phyloP scores from a whole-genome alignment of 306 rosid genomes.

The Heteromeles arbutifolia region DNA sequence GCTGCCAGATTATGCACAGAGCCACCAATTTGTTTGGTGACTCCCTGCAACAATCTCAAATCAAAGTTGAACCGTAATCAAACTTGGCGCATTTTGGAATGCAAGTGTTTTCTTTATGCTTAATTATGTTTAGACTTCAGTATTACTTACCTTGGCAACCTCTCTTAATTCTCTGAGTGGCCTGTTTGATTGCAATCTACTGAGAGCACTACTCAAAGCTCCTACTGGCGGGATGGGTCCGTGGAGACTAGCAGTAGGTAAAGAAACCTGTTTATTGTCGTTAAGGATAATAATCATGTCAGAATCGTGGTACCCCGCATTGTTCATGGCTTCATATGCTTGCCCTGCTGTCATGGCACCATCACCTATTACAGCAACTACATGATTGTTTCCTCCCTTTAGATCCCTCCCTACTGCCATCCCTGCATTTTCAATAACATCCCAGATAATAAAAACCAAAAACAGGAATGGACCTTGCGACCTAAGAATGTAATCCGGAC shows the following conservation, averaged over 20 bases:
- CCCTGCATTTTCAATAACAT: slow-evolving; percentile 42
- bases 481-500: neutral
- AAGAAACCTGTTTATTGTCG: slow-evolving; percentile 89
- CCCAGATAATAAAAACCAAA: slow-evolving; percentile 24
- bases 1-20: slow-evolving; percentile 95
- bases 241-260: slow-evolving; percentile 92
- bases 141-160: slow-evolving; percentile 79
- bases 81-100: slow-evolving; percentile 1
- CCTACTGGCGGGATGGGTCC: slow-evolving; percentile 92
- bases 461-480: neutral
- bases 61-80: slow-evolving; percentile 7
- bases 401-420: slow-evolving; percentile 99
- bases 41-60: slow-evolving; percentile 51
- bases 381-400: slow-evolving; percentile 66
- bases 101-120: neutral
- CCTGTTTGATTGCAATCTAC: slow-evolving; percentile 83
- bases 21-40: slow-evolving; percentile 88
- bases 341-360: slow-evolving; percentile 99
- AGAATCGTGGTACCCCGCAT: slow-evolving; percentile 93
- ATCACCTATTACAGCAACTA: slow-evolving; percentile 86
- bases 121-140: neutral
- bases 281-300: slow-evolving; percentile 98
- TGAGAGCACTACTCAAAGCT: slow-evolving; percentile 95
- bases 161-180: slow-evolving; percentile 95
- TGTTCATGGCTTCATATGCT: slow-evolving; percentile 99